Evolutionary conservation across 768 basidiomycete genomes (phyloP).

Genomic region (Kwoniella heveanensis): DNA sequence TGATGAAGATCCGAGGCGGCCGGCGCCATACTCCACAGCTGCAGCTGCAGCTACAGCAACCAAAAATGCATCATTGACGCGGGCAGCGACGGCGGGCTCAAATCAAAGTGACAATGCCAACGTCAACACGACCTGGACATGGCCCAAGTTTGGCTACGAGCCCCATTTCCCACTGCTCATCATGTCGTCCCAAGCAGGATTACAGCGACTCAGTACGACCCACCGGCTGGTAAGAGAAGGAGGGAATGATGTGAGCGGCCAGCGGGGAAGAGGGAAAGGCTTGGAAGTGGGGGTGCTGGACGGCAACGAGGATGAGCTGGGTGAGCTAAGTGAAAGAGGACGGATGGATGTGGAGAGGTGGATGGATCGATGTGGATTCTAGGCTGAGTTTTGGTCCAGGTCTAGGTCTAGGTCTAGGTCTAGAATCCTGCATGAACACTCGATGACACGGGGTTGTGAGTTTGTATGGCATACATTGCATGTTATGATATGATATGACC

Average conservation of each 20-base stretch:
- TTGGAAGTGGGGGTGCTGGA: constrained; percentile 45
- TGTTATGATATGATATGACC: too few relatives aligned
- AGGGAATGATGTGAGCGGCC: constrained; percentile 1
- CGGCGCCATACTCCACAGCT: constrained; percentile 4
- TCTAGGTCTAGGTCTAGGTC: not conserved
- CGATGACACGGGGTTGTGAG: too few relatives aligned
- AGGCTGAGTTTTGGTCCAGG: not conserved
- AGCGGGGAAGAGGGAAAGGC: constrained; percentile 56
- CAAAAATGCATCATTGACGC: too few relatives aligned
- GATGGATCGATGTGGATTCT: constrained; percentile 40
- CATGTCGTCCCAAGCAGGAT: constrained; percentile 57
- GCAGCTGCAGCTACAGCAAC: not conserved
- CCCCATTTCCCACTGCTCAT: constrained; percentile 67
- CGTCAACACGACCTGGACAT: constrained; percentile 31
- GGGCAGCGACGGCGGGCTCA: not conserved
- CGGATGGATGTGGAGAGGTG: constrained; percentile 30
- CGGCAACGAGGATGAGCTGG: constrained; percentile 45
- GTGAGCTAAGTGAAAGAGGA: constrained; percentile 23
- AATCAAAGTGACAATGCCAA: not conserved
- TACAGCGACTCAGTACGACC: constrained; percentile 54
- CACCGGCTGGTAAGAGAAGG: constrained; percentile 58
- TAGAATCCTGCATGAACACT: too few relatives aligned
- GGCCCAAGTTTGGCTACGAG: constrained; percentile 65
- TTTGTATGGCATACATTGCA: too few relatives aligned
- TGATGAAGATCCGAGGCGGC: constrained; percentile 50